Conservation (phyloP, 1,139 yeast species). For the Geotrichum reessii region DNA sequence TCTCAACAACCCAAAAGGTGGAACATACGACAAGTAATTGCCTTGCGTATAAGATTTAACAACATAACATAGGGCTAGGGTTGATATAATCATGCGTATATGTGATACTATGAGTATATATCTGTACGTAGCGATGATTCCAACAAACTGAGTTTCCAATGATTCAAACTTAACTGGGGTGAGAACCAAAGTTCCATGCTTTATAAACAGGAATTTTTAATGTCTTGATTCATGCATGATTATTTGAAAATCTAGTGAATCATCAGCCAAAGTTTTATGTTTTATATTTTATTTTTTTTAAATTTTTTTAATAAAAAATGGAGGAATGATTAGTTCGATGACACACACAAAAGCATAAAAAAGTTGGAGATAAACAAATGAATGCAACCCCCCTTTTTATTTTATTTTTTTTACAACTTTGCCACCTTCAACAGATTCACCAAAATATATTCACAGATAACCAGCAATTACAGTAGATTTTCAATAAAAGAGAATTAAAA, state of each 20-base stretch:
- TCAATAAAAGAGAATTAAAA: too few species aligned
- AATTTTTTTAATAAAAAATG: neutral
- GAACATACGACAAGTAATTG: neutral
- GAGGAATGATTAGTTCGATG: neutral
- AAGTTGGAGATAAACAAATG: too few species aligned
- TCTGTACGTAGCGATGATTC: neutral
- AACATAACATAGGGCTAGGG: neutral
- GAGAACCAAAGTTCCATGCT: neutral
- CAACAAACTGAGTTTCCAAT: too few species aligned
- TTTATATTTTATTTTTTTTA: too few species aligned
- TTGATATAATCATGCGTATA: neutral
- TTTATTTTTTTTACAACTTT: neutral
- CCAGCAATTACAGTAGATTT: too few species aligned
- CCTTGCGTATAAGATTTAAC: neutral
- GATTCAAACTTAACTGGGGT: neutral
- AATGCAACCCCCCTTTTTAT: neutral
- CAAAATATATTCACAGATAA: too few species aligned
- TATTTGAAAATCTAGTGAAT: too few species aligned
- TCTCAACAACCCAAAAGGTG: neutral
- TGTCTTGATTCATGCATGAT: too few species aligned
- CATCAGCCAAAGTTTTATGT: too few species aligned
- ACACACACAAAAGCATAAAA: neutral
- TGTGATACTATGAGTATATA: neutral
- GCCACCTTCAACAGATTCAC: neutral
- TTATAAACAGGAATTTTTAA: too few species aligned